These are phyloP conservation scores for Lactarius hatsudake DNA, from an alignment of 768 basidiomycete species.

Conservation along the genomic window DNA sequence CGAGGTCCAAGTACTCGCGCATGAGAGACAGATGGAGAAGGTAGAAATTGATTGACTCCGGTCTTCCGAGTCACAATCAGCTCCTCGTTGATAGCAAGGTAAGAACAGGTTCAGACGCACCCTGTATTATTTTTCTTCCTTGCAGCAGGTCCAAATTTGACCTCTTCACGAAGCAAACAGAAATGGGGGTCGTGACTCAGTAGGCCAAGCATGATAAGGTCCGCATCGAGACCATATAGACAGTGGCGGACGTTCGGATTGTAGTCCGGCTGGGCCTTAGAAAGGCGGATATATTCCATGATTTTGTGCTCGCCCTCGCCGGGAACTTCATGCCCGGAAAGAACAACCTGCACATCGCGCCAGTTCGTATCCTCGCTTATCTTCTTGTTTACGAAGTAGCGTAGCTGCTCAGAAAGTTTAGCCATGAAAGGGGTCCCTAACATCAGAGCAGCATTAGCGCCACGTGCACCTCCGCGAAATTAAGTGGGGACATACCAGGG, in stretches of 20 bases:
- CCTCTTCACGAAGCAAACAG: conserved; percentile 95
- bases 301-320: conserved; percentile 99
- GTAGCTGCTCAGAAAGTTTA: conserved; percentile 83
- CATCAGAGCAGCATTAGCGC: conserved; percentile 1
- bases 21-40: conserved; percentile 90
- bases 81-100: background rate
- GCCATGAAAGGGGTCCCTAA: conserved; percentile 95
- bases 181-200: conserved; percentile 99
- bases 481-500: conserved; percentile 61
- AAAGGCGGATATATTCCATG: conserved; percentile 96
- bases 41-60: conserved; percentile 89
- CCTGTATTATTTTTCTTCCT: conserved; percentile 65
- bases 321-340: conserved; percentile 97
- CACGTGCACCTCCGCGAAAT: background rate
- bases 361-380: conserved; percentile 96
- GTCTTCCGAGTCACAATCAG: conserved; percentile 31
- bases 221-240: conserved; percentile 96
- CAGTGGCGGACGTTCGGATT: conserved; percentile 97
- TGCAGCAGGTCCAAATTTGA: conserved; percentile 87
- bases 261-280: conserved; percentile 93
- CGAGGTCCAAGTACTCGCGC: conserved; percentile 96
- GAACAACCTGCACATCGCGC: conserved; percentile 86
- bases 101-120: conserved; percentile 35
- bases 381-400: conserved; percentile 98
- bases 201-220: conserved; percentile 96